Evolutionary conservation across 2,329 filamentous ascomycete genomes (phyloP).

Genomic region (Calonectria fujianensis): DNA sequence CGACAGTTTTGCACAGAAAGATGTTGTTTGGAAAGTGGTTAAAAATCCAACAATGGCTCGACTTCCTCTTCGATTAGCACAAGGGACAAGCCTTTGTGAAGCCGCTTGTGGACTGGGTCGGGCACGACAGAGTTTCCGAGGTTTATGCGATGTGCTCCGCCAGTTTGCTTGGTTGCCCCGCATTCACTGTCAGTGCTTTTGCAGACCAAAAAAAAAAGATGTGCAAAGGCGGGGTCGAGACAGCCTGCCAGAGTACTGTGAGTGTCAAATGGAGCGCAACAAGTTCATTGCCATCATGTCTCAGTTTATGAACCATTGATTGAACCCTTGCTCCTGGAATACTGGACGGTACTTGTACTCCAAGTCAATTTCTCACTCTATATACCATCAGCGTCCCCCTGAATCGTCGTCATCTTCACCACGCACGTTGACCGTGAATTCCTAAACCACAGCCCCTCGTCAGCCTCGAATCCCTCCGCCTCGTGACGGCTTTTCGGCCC

Average conservation of each 20-base stretch:
- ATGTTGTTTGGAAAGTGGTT: background rate
- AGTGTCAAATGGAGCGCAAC: background rate
- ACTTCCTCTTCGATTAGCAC: no score
- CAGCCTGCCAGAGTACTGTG: background rate
- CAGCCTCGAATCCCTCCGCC: conserved; percentile 12
- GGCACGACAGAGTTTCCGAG: conserved; percentile 15
- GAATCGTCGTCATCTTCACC: background rate
- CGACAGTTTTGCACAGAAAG: no score
- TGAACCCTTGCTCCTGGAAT: background rate
- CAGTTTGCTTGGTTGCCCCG: conserved; percentile 2
- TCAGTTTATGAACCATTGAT: background rate
- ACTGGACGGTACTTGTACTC: background rate
- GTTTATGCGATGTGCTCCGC: conserved; percentile 21
- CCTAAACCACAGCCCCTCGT: conserved; percentile 16
- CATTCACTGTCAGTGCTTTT: background rate
- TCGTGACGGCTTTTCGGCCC: background rate
- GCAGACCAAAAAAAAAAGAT: background rate
- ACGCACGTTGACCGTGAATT: conserved; percentile 23
- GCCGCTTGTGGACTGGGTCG: conserved; percentile 3
- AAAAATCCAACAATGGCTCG: background rate
- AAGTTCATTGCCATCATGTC: background rate
- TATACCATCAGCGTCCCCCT: background rate
- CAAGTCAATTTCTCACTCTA: conserved; percentile 4
- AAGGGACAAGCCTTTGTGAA: background rate
- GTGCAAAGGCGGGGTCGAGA: conserved; percentile 13